Base-by-base conservation (phyloP, 805 yeast species). In the Sungouiella blattae region DNA sequence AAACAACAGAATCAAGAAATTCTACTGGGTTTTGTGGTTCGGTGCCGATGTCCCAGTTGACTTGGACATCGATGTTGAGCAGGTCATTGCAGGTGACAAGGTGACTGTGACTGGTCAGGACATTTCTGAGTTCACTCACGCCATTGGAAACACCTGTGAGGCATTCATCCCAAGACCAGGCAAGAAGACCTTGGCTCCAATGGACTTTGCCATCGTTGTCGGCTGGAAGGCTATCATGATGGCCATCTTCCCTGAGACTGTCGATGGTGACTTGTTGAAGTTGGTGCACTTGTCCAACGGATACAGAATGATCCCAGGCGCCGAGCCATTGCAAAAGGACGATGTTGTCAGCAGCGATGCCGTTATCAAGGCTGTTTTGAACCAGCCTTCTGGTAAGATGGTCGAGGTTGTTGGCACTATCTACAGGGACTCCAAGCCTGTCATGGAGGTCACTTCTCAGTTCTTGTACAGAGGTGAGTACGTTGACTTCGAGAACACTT, bases 201-300 rank as follows among this genome's bases (percentile, higher is more conserved):
- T 93, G 98, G 99, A 93, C 71, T 93, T 89, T 58, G 98, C 98
- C 32, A 93, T 93, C 62, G 97, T 93, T 39, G 78, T 89, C 52
- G 98, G 98, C 30, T 93, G 99, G 99, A 84, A 83, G 69, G 94
- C 97, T 33, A 91, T 93, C 59, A 91, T 93, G 71, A 87, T 85
- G 71, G 89, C 97, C n/a, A 86, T 93, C 52, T 93, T 93, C 93
- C 98, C 98, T 36, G 78, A 78, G 59, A 79, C 82, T 44, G 94
- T 93, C 53, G 98, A 94, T 61, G 98, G 98, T 66, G 98, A 93
- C 62, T 74, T 93, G 57, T 74, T 93, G 68, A 84, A 83, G 61
- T 76, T 93, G 56, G 98, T 93, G 37, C 99, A 93, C 63, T 72
- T 93, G 65, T 86, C 96, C 33, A 93, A 93, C 64, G 89, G 95